Percentiles rank a stretch among this genome's conserved stretches.
Evolutionary conservation across 495 filamentous ascomycete species (phyloP).

Genomic region (Cetradonia linearis): DNA sequence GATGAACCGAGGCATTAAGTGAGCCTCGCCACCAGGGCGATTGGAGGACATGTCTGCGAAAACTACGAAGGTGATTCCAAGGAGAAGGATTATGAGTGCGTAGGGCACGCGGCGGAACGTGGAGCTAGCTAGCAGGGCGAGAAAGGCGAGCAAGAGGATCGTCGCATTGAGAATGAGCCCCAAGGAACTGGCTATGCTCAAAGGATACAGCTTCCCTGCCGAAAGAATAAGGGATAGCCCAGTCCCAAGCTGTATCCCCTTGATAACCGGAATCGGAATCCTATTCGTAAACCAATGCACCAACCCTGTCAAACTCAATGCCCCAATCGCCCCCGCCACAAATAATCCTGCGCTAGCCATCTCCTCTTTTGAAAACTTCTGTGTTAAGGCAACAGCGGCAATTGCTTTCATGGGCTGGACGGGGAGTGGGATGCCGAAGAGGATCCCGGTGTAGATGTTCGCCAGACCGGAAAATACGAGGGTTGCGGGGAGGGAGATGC

Average conservation of each 20-base stretch:
- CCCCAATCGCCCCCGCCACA: slow-evolving; percentile 56
- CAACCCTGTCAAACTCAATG: slow-evolving; percentile 68
- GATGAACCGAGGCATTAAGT: slow-evolving; percentile 32
- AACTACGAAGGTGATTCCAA: slow-evolving; percentile 51
- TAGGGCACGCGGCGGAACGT: slow-evolving; percentile 56
- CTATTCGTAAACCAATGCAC: slow-evolving; percentile 56
- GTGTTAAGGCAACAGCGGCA: slow-evolving; percentile 71
- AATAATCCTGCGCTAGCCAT: slow-evolving; percentile 73
- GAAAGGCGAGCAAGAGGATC: slow-evolving; percentile 37
- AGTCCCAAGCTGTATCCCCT: slow-evolving; percentile 89
- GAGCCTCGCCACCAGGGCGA: slow-evolving; percentile 24
- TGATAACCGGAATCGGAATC: slow-evolving; percentile 77
- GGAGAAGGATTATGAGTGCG: slow-evolving; percentile 57
- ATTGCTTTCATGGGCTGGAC: slow-evolving; percentile 92
- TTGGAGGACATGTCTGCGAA: slow-evolving; percentile 20
- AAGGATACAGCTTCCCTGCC: slow-evolving; percentile 31
- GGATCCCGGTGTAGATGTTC: slow-evolving; percentile 70
- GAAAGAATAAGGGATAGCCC: slow-evolving; percentile 70
- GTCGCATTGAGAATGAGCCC: not conserved
- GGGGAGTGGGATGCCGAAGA: slow-evolving; percentile 78
- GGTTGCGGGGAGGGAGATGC: slow-evolving; percentile 71
- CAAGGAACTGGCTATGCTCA: not conserved
- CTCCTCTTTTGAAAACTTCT: slow-evolving; percentile 46
- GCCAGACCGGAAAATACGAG: slow-evolving; percentile 78
- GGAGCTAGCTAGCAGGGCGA: slow-evolving; percentile 54